Evolutionary conservation across 179 eudicot species (phyloP), one percentile per base, ranked within the genome.

Genomic region (Pouteria campechiana): DNA sequence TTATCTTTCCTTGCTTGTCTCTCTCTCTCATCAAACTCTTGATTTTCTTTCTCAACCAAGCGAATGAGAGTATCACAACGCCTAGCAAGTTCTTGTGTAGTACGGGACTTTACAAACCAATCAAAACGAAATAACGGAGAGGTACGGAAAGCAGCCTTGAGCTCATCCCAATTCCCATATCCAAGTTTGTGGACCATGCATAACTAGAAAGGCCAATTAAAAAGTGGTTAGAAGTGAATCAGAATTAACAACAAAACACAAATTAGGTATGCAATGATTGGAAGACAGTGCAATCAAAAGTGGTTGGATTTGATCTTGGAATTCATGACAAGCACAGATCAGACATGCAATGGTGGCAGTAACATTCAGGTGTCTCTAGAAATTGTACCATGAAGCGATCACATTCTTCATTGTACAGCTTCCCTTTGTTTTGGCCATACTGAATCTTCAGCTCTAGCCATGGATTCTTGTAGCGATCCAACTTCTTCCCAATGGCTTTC

Each of bases 131-230:
- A 92, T 61, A 88, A 60, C 1, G 99, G 94, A 1, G 99, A 83
- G 3, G 81, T 78, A 30, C 96, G 76, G 44, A 87, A 87, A 15
- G 96, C 99, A 14, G 96, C 83, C 70, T 92, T 92, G 43, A 92
- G 70, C 74, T 92, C 99, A 52, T 87, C 96, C 99, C 99, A 87
- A 48, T 83, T 92, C 21, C 99, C 99, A 68, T 92, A 88, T 4
- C 99, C 99, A 27, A 92, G 85, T 65, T 83, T 92, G 75, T 87
- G 99, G 57, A 83, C 75, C 96, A 87, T 92, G 73, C 99, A 92
- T 17, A 92, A 80, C 96, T 92, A 69, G 28, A 28, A 39, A 28
- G 34, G 32, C 24, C 21, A 25, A 36, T 17, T 8, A 9, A 19
- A 4, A 6, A 24, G 31, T 3, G 24, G 18, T 11, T 37, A 41